These are phyloP conservation scores for Sugiyamaella marilandica DNA, from an alignment of 805 yeast species.

Conservation along the genomic window DNA sequence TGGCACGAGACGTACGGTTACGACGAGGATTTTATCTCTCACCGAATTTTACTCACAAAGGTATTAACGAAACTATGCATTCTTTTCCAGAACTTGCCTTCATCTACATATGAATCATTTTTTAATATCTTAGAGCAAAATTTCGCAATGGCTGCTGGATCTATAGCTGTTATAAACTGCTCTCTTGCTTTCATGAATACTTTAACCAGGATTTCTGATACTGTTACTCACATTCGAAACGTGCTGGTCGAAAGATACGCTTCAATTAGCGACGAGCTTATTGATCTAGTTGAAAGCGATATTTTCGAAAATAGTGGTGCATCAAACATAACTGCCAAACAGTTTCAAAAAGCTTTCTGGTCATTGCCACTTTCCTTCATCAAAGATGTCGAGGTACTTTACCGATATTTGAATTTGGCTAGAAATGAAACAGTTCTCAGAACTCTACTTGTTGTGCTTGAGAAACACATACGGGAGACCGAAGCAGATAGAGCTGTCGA, in stretches of 20 bases:
- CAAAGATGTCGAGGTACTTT: conserved; percentile 27
- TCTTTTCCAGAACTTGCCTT: background rate
- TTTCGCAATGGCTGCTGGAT: conserved; percentile 9
- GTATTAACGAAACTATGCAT: conserved; percentile 34
- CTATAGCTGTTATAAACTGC: conserved; percentile 41
- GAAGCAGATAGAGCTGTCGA: conserved; percentile 28
- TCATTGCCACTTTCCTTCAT: conserved; percentile 8
- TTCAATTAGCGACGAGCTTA: background rate
- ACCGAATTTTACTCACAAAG: conserved; percentile 49
- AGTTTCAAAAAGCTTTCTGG: conserved; percentile 11
- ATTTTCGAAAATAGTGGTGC: conserved; percentile 2
- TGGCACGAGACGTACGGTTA: conserved; percentile 65
- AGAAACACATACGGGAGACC: conserved; percentile 14
- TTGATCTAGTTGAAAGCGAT: background rate
- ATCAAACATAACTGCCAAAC: conserved; percentile 2
- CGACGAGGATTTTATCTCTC: conserved; percentile 47
- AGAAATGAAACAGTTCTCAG: conserved; percentile 11
- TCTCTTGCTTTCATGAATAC: conserved; percentile 42
- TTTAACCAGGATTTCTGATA: conserved; percentile 19
- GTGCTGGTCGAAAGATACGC: background rate
- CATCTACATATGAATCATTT: conserved; percentile 9
- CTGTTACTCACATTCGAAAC: background rate
- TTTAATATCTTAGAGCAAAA: conserved; percentile 20
- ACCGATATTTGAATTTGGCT: conserved; percentile 33
- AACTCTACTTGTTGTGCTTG: conserved; percentile 20